A percentile compares a stretch with the other conserved stretches of the same genome.
Conservation (phyloP, 1,284 basidiomycete genomes). For the Bondarzewia mesenterica region DNA sequence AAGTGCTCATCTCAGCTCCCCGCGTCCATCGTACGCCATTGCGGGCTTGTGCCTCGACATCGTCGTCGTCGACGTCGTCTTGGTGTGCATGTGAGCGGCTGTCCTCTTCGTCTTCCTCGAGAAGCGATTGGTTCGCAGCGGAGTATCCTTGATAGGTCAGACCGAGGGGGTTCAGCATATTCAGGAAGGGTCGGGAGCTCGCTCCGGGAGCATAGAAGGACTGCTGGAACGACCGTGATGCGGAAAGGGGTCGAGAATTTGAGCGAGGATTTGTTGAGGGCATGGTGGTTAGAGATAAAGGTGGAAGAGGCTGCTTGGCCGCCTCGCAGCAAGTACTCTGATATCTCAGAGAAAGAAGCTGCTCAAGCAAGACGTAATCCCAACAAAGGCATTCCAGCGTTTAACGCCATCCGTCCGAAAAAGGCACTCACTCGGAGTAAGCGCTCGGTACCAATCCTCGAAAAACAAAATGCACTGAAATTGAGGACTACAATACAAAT, state of each 20-base stretch:
- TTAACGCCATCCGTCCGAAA: neutral
- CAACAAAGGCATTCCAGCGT: no score
- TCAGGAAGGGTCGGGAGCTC: conserved; percentile 65
- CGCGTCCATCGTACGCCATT: conserved; percentile 21
- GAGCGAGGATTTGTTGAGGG: neutral
- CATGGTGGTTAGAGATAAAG: conserved; percentile 1
- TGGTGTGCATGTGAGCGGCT: conserved; percentile 22
- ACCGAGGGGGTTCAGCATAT: conserved; percentile 76
- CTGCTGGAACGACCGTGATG: conserved; percentile 24
- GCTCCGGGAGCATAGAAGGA: conserved; percentile 36
- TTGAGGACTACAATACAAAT: neutral
- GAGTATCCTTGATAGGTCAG: conserved; percentile 61
- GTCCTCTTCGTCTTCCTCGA: conserved; percentile 58
- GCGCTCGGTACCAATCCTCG: no score
- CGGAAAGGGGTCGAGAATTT: conserved; percentile 6
- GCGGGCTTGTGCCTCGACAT: conserved; percentile 39
- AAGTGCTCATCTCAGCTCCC: conserved; percentile 34
- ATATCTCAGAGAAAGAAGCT: neutral
- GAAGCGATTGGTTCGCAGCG: conserved; percentile 56
- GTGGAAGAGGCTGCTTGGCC: neutral
- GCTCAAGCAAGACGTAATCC: neutral
- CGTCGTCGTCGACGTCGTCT: conserved; percentile 38
- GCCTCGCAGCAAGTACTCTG: neutral
- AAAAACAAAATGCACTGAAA: neutral
- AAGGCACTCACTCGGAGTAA: neutral